Evolutionary conservation across 2,329 filamentous ascomycete species (phyloP).

Genomic region (Onygenales sp.): DNA sequence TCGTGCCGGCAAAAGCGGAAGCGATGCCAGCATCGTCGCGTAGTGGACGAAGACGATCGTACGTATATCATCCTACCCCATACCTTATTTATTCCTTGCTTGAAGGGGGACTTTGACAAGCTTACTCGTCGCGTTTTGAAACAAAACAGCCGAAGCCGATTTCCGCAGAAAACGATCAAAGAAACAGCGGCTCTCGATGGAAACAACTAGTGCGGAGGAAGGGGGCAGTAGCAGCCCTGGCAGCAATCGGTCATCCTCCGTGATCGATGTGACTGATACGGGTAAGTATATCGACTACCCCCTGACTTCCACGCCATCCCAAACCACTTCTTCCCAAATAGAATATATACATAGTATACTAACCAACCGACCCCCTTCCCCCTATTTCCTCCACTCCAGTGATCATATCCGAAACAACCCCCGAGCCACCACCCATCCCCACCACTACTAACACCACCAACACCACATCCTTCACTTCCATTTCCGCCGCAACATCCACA

Average conservation of each 20-base stretch:
- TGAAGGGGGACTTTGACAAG: too few relatives aligned
- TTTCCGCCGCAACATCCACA: background rate
- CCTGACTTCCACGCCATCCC: too few relatives aligned
- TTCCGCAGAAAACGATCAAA: slow-evolving; percentile 2
- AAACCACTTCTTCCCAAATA: too few relatives aligned
- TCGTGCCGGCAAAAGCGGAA: slow-evolving; percentile 14
- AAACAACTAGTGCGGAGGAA: background rate
- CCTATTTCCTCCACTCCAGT: background rate
- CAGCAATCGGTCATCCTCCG: background rate
- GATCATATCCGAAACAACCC: background rate
- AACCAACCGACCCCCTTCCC: background rate
- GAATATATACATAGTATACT: background rate
- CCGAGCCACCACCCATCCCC: background rate
- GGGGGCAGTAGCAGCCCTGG: background rate
- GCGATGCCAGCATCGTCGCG: slow-evolving; percentile 14
- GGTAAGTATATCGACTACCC: background rate
- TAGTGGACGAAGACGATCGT: slow-evolving; percentile 15
- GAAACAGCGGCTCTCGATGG: background rate
- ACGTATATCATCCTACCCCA: slow-evolving; percentile 3
- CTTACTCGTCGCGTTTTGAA: background rate
- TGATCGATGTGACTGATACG: slow-evolving; percentile 2
- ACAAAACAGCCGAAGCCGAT: slow-evolving; percentile 5
- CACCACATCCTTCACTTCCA: background rate
- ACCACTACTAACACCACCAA: background rate
- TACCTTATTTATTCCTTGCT: background rate